Evolutionary conservation across 2,329 filamentous ascomycete species (phyloP).

Genomic region (Aspergillus sojae): DNA sequence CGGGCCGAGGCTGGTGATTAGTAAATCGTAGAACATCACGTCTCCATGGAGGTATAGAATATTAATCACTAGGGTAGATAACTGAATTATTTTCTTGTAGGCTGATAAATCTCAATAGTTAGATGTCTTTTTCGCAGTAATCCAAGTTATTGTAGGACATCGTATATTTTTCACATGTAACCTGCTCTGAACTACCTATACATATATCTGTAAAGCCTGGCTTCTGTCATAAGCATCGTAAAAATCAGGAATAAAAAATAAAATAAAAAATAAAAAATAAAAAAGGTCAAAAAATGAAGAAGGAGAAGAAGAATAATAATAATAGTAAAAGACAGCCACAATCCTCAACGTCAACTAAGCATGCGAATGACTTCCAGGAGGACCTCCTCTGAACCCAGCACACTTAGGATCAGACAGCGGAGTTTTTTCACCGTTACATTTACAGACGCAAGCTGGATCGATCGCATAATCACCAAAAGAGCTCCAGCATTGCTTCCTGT

Average conservation of each 20-base stretch:
- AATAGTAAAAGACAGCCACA: neutral
- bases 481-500: neutral
- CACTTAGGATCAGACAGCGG: neutral
- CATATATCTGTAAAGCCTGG: neutral
- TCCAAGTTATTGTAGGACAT: neutral
- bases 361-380: neutral
- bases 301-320: neutral
- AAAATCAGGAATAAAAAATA: neutral
- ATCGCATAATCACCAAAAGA: neutral
- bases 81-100: too few relatives aligned
- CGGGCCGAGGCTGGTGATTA: conserved; percentile 9
- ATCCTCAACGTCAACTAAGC: neutral
- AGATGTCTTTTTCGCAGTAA: neutral
- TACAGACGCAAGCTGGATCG: neutral
- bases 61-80: neutral
- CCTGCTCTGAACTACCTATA: neutral
- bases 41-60: neutral
- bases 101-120: too few relatives aligned
- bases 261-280: too few relatives aligned
- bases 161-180: neutral
- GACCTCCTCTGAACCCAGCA: neutral
- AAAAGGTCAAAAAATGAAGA: neutral
- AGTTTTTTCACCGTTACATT: neutral
- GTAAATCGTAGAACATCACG: neutral
- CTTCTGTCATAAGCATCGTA: too few relatives aligned